Evolutionary conservation across 1,139 yeast genomes (phyloP), one percentile per base, ranked within the genome.

Genomic region (Kodamaea ohmeri): DNA sequence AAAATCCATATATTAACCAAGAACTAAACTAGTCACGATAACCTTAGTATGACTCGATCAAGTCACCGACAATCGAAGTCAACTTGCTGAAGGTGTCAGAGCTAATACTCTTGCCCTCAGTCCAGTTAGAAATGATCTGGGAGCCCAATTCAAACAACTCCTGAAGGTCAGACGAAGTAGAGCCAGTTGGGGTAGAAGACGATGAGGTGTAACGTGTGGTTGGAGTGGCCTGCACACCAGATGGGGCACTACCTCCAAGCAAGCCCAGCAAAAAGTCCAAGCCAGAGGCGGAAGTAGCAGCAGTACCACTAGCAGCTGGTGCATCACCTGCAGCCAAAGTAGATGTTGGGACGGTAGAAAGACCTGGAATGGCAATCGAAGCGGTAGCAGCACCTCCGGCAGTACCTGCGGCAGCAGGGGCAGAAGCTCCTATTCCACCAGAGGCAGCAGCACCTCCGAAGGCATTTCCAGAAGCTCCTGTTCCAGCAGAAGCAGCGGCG

Each of bases 401-500:
- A n/a, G n/a, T n/a, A n/a, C n/a, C 22, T n/a, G 37, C n/a, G 22
- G 37, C 17, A 9, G 29, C 25, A 30, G 34, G 16, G 19, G 38
- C 25, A 19, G 25, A n/a, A 29, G 31, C 31, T 22, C 19, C 25
- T 2, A 26, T 18, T 12, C 25, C 36, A 8, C 18, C 31, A 13
- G 31, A 17, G 7, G 31, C 17, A 25, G 25, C 14, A 24, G 29
- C 22, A 19, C 22, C 31, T 17, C 14, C 17, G 21, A n/a, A 24
- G 25, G 25, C 25, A 25, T 27, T 14, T 22, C 21, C 20, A 11
- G 35, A 14, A 18, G 32, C 32, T 4, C 22, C 21, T 8, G 35
- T n/a, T 9, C 11, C 28, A 28, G 33, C 33, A 14, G 33, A 2
- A 12, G 37, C 19, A 14, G 29, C 24, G 24, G 20, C 19, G 20